Base-by-base conservation (phyloP, 2,329 filamentous ascomycete genomes). In the Periconia sp. region DNA sequence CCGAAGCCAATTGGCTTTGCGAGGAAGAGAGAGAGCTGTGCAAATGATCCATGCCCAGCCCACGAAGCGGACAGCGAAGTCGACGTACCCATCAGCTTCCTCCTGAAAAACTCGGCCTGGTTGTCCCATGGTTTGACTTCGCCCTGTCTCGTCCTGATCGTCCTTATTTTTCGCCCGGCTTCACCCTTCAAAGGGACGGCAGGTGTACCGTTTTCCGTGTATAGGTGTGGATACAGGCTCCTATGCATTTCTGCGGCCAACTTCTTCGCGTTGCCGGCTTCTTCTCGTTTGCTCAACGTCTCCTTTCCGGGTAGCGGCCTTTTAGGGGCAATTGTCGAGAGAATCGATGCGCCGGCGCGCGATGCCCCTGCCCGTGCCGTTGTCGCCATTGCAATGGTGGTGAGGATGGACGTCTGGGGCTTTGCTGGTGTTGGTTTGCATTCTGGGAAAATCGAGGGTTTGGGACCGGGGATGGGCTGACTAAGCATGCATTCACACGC, bases 291-390 rank as follows among this genome's bases (percentile, higher is more conserved):
- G 23, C 43, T 27, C 23, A 27, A 31, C 33, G 33, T 37, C 33
- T 37, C 33, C 33, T 37, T 37, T n/a, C 11, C 18, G 33, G 47
- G 33, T 19, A 14, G 35, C 23, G 41, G 14, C 17, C 18, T 46
- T 41, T 41, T 50, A 27, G 43, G 23, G 18, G 19, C 9, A 6
- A 44, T 19, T 35, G 41, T 27, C 18, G 35, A 15, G 8, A 51
- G 41, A 13, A 55, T 9, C 41, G 49, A 41, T 18, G 49, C n/a
- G 35, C 43, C 23, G 35, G 45, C 45, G 44, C 49, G 47, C 48
- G 64, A 57, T 49, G 57, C 63, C 30, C 59, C 56, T 57, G 89
- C 88, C 83, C 88, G 85, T 76, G 80, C 71, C 45, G 82, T 75
- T 60, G 83, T 79, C 61, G 83, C 80, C 81, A 90, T 91, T 65